Evolutionary conservation across 768 basidiomycete species (phyloP).

Genomic region (Pleurotus cornucopiae): DNA sequence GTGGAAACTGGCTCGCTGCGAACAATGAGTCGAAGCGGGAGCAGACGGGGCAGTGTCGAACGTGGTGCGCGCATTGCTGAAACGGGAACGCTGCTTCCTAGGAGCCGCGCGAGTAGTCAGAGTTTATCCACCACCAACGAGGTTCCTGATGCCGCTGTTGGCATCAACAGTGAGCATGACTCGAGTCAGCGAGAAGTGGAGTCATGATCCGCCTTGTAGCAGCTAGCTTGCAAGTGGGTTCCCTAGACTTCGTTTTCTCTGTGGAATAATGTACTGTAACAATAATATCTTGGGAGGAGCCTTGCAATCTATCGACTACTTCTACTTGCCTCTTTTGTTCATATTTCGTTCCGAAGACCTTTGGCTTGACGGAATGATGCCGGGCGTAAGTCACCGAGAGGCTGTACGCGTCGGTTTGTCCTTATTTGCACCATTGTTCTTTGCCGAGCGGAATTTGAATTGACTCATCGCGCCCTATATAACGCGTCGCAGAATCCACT

Average conservation of each 20-base stretch:
- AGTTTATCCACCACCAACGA: slow-evolving; percentile 30
- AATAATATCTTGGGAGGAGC: not conserved
- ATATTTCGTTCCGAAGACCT: not conserved
- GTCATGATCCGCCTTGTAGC: not conserved
- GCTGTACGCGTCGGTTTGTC: slow-evolving; percentile 3
- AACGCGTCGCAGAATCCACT: not conserved
- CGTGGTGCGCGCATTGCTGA: slow-evolving; percentile 68
- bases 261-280: not conserved
- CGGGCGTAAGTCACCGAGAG: not conserved
- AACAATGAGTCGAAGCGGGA: slow-evolving; percentile 32
- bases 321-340: not conserved
- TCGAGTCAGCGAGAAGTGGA: not conserved
- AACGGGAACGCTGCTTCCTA: slow-evolving; percentile 51
- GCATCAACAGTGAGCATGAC: slow-evolving; percentile 1
- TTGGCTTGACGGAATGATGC: not conserved
- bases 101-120: slow-evolving; percentile 47
- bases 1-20: slow-evolving; percentile 28
- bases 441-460: slow-evolving; percentile 5
- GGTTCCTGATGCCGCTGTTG: slow-evolving; percentile 19
- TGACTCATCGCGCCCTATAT: slow-evolving; percentile 9
- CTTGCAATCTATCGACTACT: not conserved
- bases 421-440: not conserved
- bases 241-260: not conserved
- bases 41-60: slow-evolving; percentile 56
- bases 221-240: not conserved